Base-by-base conservation (phyloP, 805 yeast species). In the Saccharomycopsis synnaedendra region DNA sequence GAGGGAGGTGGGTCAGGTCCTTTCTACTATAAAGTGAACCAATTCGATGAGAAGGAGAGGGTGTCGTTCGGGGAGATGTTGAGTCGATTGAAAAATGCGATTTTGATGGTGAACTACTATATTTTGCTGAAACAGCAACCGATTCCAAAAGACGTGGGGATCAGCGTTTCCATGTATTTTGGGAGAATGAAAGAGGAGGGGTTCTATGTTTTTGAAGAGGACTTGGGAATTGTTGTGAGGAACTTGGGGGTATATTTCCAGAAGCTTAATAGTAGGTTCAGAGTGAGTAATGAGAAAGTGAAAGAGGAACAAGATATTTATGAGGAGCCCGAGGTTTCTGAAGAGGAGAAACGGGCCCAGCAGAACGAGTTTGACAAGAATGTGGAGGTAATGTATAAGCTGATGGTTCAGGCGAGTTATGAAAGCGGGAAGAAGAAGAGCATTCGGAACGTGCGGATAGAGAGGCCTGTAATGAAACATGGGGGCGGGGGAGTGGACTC, bases 21-120 rank as follows among this genome's bases (percentile, higher is more conserved):
- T 28, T 45, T 45, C 30, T n/a, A n/a, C 30, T 35, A 35, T 7
- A 33, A 32, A 27, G 35, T 39, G 5, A 32, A 11, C 7, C 31
- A 38, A 28, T 32, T n/a, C 9, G 32, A 30, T 30, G 9, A 41
- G 5, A 10, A 27, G 19, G 43, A 41, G 19, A 19, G 19, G 19
- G 6, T n/a, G 27, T 10, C 32, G 5, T 46, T 43, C 30, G n/a
- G 19, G 11, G 27, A 30, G 7, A 28, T 41, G 8, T 42, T 42
- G 5, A 32, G 32, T n/a, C n/a, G 19, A 0, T 74, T 82, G 49
- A n/a, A n/a, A 34, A 34, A 34, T n/a, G 8, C 8, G 8, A 55
- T 81, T 49, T 69, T 69, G 31, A 80, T 77, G 54, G 79, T 86
- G 51, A 93, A 87, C 56, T 87, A 78, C 60, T 87, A 85, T 58